Conservation (phyloP, 164 flowering plant genomes). For the Kingdonia uniflora region DNA sequence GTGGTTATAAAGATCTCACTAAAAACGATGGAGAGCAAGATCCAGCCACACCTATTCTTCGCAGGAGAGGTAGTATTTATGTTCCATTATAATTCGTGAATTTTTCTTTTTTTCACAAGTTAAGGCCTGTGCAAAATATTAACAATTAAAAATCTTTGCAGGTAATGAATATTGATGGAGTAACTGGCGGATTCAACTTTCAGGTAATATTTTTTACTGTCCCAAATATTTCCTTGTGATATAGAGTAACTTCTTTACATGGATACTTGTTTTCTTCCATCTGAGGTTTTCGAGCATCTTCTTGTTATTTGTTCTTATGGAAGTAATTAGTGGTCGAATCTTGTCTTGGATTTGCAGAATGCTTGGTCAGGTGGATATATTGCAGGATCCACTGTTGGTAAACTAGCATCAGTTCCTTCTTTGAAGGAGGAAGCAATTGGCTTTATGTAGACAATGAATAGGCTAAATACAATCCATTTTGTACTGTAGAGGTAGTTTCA, state of each 20-base stretch:
- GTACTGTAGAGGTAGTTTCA: too few relatives aligned
- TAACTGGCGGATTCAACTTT: conserved; percentile 99
- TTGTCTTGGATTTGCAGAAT: conserved; percentile 46
- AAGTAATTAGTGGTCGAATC: background rate
- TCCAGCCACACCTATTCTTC: conserved; percentile 49
- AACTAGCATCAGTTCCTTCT: conserved; percentile 16
- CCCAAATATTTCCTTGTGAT: background rate
- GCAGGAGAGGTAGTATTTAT: conserved; percentile 77
- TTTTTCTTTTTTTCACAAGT: background rate
- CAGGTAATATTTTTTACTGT: conserved; percentile 51
- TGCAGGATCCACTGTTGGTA: conserved; percentile 81
- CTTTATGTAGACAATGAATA: too few relatives aligned
- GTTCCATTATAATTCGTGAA: background rate
- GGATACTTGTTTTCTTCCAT: too few relatives aligned
- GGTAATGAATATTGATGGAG: conserved; percentile 89
- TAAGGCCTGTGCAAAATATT: background rate
- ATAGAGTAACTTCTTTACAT: background rate
- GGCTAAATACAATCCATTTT: too few relatives aligned
- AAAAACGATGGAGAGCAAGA: conserved; percentile 82
- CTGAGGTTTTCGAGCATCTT: too few relatives aligned
- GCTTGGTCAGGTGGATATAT: conserved; percentile 99
- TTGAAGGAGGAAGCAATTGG: conserved; percentile 3
- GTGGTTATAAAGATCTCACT: conserved; percentile 45
- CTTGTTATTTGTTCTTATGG: too few relatives aligned
- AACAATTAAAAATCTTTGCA: conserved; percentile 12